Percentiles rank a stretch among this genome's conserved stretches.
Evolutionary conservation across 2,329 filamentous ascomycete species (phyloP).

Genomic region (Albifimbria verrucaria): DNA sequence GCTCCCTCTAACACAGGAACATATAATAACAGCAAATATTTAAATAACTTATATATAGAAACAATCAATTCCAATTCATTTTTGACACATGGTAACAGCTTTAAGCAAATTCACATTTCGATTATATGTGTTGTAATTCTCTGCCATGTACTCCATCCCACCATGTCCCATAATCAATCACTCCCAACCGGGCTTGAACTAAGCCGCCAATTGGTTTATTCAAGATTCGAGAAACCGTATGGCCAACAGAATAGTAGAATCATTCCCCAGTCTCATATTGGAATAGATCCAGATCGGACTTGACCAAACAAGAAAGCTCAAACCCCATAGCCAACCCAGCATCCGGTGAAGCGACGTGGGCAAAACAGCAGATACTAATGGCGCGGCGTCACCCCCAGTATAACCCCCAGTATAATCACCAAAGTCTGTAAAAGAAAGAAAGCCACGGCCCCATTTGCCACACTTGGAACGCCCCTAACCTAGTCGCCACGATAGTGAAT

Average conservation of each 20-base stretch:
- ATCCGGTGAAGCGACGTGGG: constrained; percentile 2
- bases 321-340: constrained; percentile 3
- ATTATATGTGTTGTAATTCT: too few species aligned
- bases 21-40: too few species aligned
- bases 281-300: constrained; percentile 5
- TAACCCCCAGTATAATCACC: neutral
- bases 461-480: constrained; percentile 1
- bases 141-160: too few species aligned
- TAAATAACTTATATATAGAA: too few species aligned
- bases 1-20: too few species aligned
- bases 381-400: neutral
- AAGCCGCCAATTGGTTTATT: too few species aligned
- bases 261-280: constrained; percentile 1
- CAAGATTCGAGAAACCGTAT: constrained; percentile 35
- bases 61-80: too few species aligned
- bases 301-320: constrained; percentile 7
- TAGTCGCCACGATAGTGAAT: constrained; percentile 4
- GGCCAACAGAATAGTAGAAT: constrained; percentile 4
- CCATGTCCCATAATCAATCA: too few species aligned
- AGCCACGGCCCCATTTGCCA: neutral
- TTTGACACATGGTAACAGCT: too few species aligned
- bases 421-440: constrained; percentile 3
- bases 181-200: too few species aligned
- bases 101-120: too few species aligned
- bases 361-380: neutral